Evolutionary conservation across 2,329 filamentous ascomycete genomes (phyloP).

Genomic region (Aotearoamyces nothofagi): DNA sequence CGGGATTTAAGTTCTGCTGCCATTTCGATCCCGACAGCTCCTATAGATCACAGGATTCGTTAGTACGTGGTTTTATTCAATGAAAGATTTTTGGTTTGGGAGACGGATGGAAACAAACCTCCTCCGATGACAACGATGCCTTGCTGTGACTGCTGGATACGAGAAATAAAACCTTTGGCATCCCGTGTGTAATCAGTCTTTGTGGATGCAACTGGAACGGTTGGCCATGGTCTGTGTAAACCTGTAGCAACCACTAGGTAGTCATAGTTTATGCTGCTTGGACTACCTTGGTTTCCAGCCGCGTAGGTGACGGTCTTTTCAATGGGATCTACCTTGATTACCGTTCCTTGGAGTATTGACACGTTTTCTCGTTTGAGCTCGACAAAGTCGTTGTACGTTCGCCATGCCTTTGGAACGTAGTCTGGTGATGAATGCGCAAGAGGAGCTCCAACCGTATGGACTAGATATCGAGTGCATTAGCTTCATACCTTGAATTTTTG

Average conservation of each 20-base stretch:
- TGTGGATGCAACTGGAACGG: constrained; percentile 51
- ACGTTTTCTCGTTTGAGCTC: constrained; percentile 50
- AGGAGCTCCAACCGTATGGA: constrained; percentile 61
- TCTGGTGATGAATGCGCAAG: constrained; percentile 50
- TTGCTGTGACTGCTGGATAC: constrained; percentile 31
- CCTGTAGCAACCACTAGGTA: constrained; percentile 59
- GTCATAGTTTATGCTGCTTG: constrained; percentile 36
- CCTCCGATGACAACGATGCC: constrained; percentile 59
- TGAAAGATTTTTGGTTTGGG: no score
- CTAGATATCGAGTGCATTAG: constrained; percentile 25
- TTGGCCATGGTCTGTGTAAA: constrained; percentile 52
- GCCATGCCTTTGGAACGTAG: constrained; percentile 54
- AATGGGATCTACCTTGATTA: constrained; percentile 41
- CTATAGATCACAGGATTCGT: constrained; percentile 17
- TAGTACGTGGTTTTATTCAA: background rate
- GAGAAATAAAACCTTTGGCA: constrained; percentile 39
- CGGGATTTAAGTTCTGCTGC: constrained; percentile 58
- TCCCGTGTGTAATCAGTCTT: constrained; percentile 48
- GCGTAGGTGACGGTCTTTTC: constrained; percentile 33
- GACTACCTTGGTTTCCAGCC: background rate
- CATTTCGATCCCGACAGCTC: constrained; percentile 69
- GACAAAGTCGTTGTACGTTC: constrained; percentile 48
- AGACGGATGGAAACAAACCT: no score
- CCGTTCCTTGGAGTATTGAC: constrained; percentile 47
- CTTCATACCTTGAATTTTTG: no score